Conservation (phyloP, 148 eudicot genomes). For the Rhododendron henanense region DNA sequence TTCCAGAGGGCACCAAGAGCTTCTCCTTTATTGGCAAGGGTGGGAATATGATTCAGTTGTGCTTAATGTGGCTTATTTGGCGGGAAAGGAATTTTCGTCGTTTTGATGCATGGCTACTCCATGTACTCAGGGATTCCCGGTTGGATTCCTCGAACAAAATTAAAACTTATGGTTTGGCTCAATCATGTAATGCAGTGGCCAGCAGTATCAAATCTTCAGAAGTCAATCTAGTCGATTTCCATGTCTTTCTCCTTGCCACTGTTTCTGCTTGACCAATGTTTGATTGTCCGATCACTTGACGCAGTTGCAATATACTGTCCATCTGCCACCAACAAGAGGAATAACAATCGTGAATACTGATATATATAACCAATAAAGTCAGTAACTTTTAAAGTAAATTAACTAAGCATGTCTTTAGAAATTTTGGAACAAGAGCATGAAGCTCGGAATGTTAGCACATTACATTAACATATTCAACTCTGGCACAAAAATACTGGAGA, state of each 20-base stretch:
- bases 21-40: too few species aligned
- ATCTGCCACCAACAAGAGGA: slow-evolving; percentile 46
- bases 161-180: not conserved
- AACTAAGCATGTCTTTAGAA: too few species aligned
- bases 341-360: not conserved
- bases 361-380: not conserved
- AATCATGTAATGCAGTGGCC: not conserved
- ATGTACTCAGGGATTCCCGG: not conserved
- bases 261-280: slow-evolving; percentile 64
- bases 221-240: slow-evolving; percentile 52
- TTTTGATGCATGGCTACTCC: not conserved
- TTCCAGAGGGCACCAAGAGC: too few species aligned
- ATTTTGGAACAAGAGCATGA: not conserved
- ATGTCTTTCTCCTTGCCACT: slow-evolving; percentile 48
- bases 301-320: slow-evolving; percentile 76
- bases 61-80: too few species aligned
- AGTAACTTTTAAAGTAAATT: too few species aligned
- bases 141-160: not conserved
- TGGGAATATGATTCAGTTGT: too few species aligned
- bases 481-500: not conserved
- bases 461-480: too few species aligned
- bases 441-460: not conserved
- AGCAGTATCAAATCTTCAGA: not conserved
- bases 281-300: slow-evolving; percentile 81
- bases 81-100: too few species aligned